These are phyloP conservation scores for Penicillium lividum DNA, from an alignment of 495 filamentous ascomycete species.

Conservation along the genomic window DNA sequence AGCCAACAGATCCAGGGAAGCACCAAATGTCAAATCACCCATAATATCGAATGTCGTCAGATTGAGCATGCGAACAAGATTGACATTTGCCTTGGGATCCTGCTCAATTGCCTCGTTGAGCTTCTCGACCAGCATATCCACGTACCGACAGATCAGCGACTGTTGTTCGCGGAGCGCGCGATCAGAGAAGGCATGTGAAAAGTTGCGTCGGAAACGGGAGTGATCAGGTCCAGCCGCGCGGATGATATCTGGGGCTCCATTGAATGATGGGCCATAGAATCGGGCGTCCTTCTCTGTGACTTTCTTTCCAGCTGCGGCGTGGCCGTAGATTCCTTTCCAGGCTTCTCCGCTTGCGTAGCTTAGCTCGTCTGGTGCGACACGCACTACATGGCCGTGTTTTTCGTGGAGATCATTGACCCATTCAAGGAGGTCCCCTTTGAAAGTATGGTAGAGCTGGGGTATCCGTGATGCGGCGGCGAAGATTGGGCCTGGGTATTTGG, in stretches of 20 bases:
- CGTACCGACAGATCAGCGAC: slow-evolving; percentile 41
- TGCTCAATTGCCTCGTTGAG: slow-evolving; percentile 36
- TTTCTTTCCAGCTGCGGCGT: slow-evolving; percentile 27
- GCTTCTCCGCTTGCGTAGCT: slow-evolving; percentile 42
- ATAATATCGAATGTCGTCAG: slow-evolving; percentile 64
- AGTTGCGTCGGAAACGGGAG: slow-evolving; percentile 37
- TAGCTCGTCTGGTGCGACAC: slow-evolving; percentile 54
- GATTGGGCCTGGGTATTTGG: not conserved
- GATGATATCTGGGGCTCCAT: slow-evolving; percentile 22
- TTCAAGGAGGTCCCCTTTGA: not conserved
- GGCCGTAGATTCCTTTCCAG: slow-evolving; percentile 56
- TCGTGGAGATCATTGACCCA: slow-evolving; percentile 12
- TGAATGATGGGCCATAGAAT: slow-evolving; percentile 18
- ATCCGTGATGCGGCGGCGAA: not conserved
- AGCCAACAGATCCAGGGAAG: not conserved
- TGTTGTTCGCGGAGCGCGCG: slow-evolving; percentile 44
- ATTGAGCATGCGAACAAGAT: slow-evolving; percentile 58
- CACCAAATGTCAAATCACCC: slow-evolving; percentile 61
- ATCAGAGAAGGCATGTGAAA: slow-evolving; percentile 57
- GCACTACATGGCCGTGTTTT: slow-evolving; percentile 52
- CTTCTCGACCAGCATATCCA: slow-evolving; percentile 48
- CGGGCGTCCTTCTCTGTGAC: slow-evolving; percentile 19
- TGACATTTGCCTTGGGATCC: slow-evolving; percentile 23
- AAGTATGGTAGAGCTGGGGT: not conserved
- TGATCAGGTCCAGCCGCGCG: slow-evolving; percentile 42